Evolutionary conservation across 441 rosid species (phyloP), one percentile per base, ranked within the genome.

Genomic region (Eutrema salsugineum): DNA sequence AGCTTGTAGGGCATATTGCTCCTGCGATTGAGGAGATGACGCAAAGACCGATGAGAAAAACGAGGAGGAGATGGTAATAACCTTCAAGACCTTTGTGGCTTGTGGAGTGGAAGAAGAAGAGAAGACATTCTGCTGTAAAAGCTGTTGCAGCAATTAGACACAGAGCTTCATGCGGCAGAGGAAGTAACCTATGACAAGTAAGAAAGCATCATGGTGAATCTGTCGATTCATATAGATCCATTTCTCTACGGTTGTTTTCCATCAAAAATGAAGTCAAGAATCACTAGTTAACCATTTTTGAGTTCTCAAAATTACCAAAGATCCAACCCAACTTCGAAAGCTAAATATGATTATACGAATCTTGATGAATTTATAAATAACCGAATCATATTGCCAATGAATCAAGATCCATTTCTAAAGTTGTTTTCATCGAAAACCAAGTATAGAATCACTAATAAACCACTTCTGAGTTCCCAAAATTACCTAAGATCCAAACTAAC

Each of bases 1-100:
- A 92, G 84, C 91, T 94, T 58, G 85, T 83, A 1, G 94, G 88
- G 30, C 84, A 85, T 53, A 94, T 68, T 27, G 93, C 89, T 77
- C 98, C 99, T 1, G 87, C 91, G n/a, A 88, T 50, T 0, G 84
- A 73, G 47, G 94, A 82, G 75, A 87, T 70, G 17, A 92, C 54
- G 68, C 97, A 87, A 14, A 91, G 90, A 70, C 78, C 89, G n/a
- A 92, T 76, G 40, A 94, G 80, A 49, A 88, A 85, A 73, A 94
- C 97, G 4, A 94, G 96, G 50, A 92, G 88, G 77, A 94, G 93
- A 80, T 94, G 99, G 70, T 94, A 94, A 77, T 90, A 84, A 16
- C 99, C 99, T 78, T 94, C 99, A 0, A 94, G 97, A 70, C 99
- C 98, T 81, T 88, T 90, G 77, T 94, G 99, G 24, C 84, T 84